Evolutionary conservation across 257 asterid species (phyloP).

Genomic region (Capsicum rhomboideum): DNA sequence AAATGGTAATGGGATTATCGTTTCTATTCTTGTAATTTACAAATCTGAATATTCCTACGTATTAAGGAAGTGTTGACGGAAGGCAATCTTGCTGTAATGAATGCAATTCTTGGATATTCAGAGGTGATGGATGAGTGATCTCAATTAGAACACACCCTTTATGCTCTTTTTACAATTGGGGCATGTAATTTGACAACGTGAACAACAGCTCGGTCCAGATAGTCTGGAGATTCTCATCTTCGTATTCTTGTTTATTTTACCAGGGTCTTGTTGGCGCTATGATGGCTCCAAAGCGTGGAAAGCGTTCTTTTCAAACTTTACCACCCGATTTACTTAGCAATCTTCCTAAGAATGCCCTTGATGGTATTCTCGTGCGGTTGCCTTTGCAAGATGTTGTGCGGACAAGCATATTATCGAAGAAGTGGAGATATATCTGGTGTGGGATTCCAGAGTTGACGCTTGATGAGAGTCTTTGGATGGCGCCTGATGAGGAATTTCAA

Average conservation of each 20-base stretch:
- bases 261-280: not conserved
- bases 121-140: no score
- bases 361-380: not conserved
- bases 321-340: not conserved
- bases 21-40: no score
- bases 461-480: not conserved
- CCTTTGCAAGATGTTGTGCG: not conserved
- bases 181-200: not conserved
- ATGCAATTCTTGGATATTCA: no score
- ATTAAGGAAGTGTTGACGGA: no score
- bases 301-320: not conserved
- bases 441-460: not conserved
- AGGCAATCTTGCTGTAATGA: no score
- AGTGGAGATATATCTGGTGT: not conserved
- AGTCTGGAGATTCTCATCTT: not conserved
- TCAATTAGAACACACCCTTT: not conserved
- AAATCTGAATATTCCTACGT: no score
- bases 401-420: not conserved
- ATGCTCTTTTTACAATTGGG: not conserved
- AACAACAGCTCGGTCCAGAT: not conserved
- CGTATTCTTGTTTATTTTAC: not conserved
- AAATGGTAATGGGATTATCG: not conserved
- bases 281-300: not conserved
- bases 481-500: not conserved
- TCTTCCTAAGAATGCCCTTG: not conserved